Evolutionary conservation across 306 rosid genomes (phyloP), one percentile per base, ranked within the genome.

Genomic region (Pachyrhizus erosus): DNA sequence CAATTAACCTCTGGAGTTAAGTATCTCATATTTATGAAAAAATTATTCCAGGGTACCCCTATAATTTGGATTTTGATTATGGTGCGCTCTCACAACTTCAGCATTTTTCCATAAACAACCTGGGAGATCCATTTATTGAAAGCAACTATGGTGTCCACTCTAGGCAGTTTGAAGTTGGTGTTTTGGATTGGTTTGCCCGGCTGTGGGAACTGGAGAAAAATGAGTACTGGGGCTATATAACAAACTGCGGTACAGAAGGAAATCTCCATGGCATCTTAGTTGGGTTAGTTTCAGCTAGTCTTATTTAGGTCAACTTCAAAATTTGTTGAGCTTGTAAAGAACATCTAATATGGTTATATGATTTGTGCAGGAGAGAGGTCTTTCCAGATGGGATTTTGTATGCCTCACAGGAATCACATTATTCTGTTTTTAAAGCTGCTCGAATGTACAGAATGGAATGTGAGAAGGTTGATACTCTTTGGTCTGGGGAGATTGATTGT

Each of bases 191-290:
- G 99, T 96, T 96, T 90, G 97, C 99, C 79, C 87, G 92, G 5
- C 77, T 96, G 14, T 96, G 99, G 99, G 99, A 96, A 82, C 77
- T 96, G 17, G 98, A 94, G 84, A 96, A 92, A 85, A 77, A 77
- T 34, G 97, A 96, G 77, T 96, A 96, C 79, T 96, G 99, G 99
- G 99, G 99, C n/a, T 96, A 96, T 87, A 94, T 96, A 55, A 94
- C 99, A 26, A 94, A 96, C 87, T 93, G 99, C 51, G 99, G 99
- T 39, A 96, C 99, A 4, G 99, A 96, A 85, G 99, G 99, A 52
- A 96, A 96, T 85, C 96, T 96, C 52, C 99, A 96, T 78, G 99
- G 99, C 74, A 77, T 88, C 70, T 70, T 88, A 54, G 83, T 87
- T 70, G 90, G 90, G 90, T 87, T 62, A 79, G 90, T 79, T 79